Evolutionary conservation across 2,329 filamentous ascomycete genomes (phyloP), one percentile per base, ranked within the genome.

Genomic region (Penicillium sp.): DNA sequence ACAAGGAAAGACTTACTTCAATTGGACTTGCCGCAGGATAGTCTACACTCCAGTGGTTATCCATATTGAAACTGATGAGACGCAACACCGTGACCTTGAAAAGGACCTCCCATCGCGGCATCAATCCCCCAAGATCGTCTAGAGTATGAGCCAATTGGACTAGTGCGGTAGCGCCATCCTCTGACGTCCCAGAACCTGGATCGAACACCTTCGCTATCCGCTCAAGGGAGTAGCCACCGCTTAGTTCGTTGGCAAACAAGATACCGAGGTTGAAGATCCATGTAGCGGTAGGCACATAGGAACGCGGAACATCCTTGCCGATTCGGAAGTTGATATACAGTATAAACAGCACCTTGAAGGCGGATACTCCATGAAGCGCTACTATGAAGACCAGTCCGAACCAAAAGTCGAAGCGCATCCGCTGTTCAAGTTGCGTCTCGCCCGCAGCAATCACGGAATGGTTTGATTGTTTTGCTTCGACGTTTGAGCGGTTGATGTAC

Each of bases 71-170:
- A 72, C 93, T 97, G 66, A 99, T 92, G 46, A 97, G 80, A 5
- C 94, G 87, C 54, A 99, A 78, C 26, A 97, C 88, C 3, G 93
- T 97, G 59, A 99, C 85, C 69, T 99, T 99, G 81, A 99, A 99
- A 5, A 97, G 82, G n/a, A 99, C 87, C 72, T 97, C 91, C 94
- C 94, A 99, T 57, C 93, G 84, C 0, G 88, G 81, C 70, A 96
- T 86, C n/a, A 99, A 78, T 0, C 94, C 94, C 8, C 90, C 86
- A 62, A 88, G 88, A 50, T 82, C 80, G 74, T 99, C 94, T 16
- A 97, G 78, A 78, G 84, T 89, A 42, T 79, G 78, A 8, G 86
- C 92, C 79, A 88, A 88, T 20, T 80, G 78, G 34, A 83, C 77
- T 38, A 86, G 69, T 2, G 72, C 56, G 8, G 78, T 76, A 18